Evolutionary conservation across 805 yeast genomes (phyloP).

Genomic region (Metschnikowia orientalis): DNA sequence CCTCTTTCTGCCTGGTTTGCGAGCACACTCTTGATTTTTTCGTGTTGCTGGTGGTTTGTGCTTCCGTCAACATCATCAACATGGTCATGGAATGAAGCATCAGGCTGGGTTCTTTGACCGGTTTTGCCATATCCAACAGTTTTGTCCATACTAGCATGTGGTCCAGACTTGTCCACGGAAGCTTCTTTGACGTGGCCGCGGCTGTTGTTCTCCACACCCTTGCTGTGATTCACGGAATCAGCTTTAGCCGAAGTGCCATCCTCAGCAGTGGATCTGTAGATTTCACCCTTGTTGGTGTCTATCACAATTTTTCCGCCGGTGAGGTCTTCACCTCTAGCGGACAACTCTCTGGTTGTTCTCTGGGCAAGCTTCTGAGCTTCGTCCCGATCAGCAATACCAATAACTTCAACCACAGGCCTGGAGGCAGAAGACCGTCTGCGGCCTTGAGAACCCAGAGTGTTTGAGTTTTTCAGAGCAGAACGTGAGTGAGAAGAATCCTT

Average conservation of each 20-base stretch:
- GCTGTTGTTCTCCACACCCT: too few relatives aligned
- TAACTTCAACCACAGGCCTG: constrained; percentile 28
- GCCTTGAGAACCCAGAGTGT: neutral
- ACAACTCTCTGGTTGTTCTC: constrained; percentile 27
- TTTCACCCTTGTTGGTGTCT: constrained; percentile 31
- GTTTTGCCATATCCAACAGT: constrained; percentile 1
- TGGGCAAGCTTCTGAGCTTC: constrained; percentile 30
- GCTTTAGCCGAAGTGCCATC: too few relatives aligned
- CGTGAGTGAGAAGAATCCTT: constrained; percentile 1
- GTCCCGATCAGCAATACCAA: constrained; percentile 29
- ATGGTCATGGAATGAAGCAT: constrained; percentile 3
- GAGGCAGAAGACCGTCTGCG: neutral
- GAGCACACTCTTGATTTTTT: constrained; percentile 4
- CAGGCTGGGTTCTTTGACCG: neutral
- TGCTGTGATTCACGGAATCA: too few relatives aligned
- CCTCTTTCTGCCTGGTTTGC: constrained; percentile 4
- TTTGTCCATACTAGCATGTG: too few relatives aligned
- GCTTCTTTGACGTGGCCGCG: too few relatives aligned
- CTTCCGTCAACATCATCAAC: constrained; percentile 4
- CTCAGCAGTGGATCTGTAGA: constrained; percentile 16
- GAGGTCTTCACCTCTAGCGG: constrained; percentile 30
- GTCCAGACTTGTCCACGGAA: too few relatives aligned
- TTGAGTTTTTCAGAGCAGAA: neutral
- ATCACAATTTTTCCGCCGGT: constrained; percentile 31
- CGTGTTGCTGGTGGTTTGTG: constrained; percentile 6